Evolutionary conservation across 495 filamentous ascomycete species (phyloP), one percentile per base, ranked within the genome.

Genomic region (Elasticomyces elasticus): DNA sequence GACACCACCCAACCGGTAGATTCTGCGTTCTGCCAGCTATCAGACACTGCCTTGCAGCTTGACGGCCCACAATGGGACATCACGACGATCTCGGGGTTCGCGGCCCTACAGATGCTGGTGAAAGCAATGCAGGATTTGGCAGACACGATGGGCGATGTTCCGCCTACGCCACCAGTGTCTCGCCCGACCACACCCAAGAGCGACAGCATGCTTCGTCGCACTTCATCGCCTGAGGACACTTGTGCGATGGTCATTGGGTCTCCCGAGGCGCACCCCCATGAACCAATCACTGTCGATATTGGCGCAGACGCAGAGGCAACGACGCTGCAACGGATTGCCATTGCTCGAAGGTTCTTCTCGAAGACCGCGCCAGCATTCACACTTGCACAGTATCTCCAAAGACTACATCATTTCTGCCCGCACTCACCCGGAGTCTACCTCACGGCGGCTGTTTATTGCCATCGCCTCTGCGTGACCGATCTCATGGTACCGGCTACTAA

Each of bases 341-440:
- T 97, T 47, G 85, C 85, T 11, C 81, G 87, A 26, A 89, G 92
- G 54, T 98, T 98, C 70, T 90, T 90, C 67, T 91, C 86, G 22
- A 94, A 92, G 64, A 77, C 80, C 31, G 80, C 85, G 0, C 92
- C 92, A 10, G 78, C 81, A 1, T 87, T 97, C 49, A 72, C 83
- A 10, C 72, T 97, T 42, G 81, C 84, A 60, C 85, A 94, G 44
- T 98, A 98, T 66, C 75, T 96, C 19, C 69, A 81, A 56, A 86
- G 92, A 41, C 79, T 97, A 45, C 91, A 97, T 66, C 76, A 74
- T 33, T 97, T 82, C 66, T 98, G 92, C 59, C 91, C 94, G 20
- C 85, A 96, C 80, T 94, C 89, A n/a, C 91, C 92, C 1, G 90
- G 82, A 15, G 94, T 96, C 28, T 95, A 92, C 61, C 81, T 98